Evolutionary conservation across 306 rosid species (phyloP), one percentile per base, ranked within the genome.

Genomic region (Cyamopsis tetragonoloba): DNA sequence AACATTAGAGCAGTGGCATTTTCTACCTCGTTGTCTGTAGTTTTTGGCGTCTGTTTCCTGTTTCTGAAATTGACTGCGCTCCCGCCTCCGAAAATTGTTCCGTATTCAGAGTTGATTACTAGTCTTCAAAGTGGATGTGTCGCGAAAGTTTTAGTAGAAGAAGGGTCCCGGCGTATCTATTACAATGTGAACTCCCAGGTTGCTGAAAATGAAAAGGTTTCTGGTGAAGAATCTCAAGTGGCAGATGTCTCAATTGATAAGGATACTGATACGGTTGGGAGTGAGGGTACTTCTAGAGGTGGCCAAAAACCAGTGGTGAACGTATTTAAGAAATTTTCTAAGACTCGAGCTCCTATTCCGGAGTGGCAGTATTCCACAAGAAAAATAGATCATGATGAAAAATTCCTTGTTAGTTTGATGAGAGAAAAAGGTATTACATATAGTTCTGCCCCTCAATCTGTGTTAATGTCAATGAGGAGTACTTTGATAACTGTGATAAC

Each of bases 381-480:
- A 77, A 93, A 93, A 83, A 72, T 93, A 9, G 98, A 93, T 50
- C 96, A 69, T 27, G 97, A 93, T 17, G 97, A 82, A 76, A 90
- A 93, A 28, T 90, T 84, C 85, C 91, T 93, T 67, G 78, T 89
- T 44, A 66, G 81, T 74, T 82, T 93, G 75, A 86, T 93, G 97
- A 83, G 97, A 75, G 95, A 90, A 72, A 90, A 79, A 54, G 97
- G 90, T 64, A 86, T 87, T 77, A 75, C 77, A 12, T 93, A 86
- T 74, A 80, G 95, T 75, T 93, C 98, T 0, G 91, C 98, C 15
- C 98, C 98, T 78, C 98, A 88, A 56, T 89, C 97, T 42, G 75
- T 74, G 61, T 28, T 93, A 69, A 80, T 66, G 84, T 80, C 91
- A 3, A 75, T 90, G 82, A 93, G 97, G 85, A 83, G 79, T 75